Percentiles rank a stretch among this genome's conserved stretches.
phyloP scores from a whole-genome alignment of 345 rosid species.

The Alliaria petiolata region DNA sequence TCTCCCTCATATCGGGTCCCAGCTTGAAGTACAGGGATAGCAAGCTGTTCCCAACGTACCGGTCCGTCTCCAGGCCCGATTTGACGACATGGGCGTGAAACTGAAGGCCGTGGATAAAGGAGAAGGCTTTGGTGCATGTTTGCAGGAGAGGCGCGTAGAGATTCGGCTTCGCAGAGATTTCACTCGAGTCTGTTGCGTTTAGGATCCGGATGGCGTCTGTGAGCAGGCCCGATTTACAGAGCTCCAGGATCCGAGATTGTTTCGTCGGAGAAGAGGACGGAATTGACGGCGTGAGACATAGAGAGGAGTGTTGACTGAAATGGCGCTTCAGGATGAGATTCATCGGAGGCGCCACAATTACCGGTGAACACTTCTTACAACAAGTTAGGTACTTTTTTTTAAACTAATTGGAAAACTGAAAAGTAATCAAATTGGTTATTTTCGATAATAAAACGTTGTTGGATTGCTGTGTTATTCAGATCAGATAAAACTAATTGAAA shows the following conservation, averaged over 20 bases:
- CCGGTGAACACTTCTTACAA: background rate
- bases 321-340: conserved; percentile 43
- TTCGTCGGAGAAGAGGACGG: conserved; percentile 7
- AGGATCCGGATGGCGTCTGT: conserved; percentile 52
- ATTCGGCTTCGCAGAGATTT: conserved; percentile 42
- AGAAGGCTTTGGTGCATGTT: conserved; percentile 52
- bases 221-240: conserved; percentile 57
- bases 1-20: conserved; percentile 51
- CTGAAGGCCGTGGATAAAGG: conserved; percentile 67
- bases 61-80: conserved; percentile 73
- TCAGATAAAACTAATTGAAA: too few relatives aligned
- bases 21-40: conserved; percentile 73
- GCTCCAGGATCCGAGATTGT: conserved; percentile 40
- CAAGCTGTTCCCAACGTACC: conserved; percentile 77
- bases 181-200: conserved; percentile 34
- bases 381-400: background rate
- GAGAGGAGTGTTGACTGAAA: conserved; percentile 35
- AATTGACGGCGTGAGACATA: conserved; percentile 9
- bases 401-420: background rate
- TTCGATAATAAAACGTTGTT: too few relatives aligned
- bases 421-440: too few relatives aligned
- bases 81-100: conserved; percentile 67
- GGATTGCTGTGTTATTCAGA: too few relatives aligned
- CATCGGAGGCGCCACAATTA: conserved; percentile 37
- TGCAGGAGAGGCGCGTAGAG: conserved; percentile 71